Conservation (phyloP, 169 alveolate species). For the Eimeria tenella region DNA sequence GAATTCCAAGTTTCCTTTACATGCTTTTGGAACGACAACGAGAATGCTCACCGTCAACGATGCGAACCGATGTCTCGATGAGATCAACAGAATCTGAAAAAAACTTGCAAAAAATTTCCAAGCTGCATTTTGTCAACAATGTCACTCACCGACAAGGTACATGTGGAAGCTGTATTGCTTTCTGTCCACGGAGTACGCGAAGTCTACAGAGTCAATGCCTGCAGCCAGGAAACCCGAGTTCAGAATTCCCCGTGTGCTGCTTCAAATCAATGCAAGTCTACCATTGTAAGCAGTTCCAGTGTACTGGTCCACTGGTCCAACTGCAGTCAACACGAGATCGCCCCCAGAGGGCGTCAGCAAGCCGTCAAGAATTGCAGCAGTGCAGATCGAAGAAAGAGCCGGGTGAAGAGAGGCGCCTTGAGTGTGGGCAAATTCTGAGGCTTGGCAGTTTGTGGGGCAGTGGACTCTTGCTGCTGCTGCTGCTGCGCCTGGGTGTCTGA, state of each 20-base stretch:
- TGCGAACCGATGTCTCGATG: constrained; percentile 89
- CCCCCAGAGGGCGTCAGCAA: constrained; percentile 89
- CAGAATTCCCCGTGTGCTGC: not conserved
- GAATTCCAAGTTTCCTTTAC: not conserved
- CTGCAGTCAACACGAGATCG: constrained; percentile 82
- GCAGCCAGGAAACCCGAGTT: not conserved
- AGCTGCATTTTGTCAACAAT: not conserved
- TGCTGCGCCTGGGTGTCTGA: constrained; percentile 54
- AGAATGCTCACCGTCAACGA: constrained; percentile 84
- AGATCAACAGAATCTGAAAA: constrained; percentile 85
- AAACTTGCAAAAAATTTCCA: not conserved
- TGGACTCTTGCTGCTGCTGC: constrained; percentile 76
- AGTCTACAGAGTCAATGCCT: constrained; percentile 75
- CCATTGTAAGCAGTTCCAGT: constrained; percentile 76
- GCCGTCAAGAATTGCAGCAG: constrained; percentile 92
- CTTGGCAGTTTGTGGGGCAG: constrained; percentile 85
- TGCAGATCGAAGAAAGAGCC: constrained; percentile 91
- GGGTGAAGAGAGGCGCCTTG: constrained; percentile 86
- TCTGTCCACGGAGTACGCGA: constrained; percentile 45
- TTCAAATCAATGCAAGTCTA: not conserved
- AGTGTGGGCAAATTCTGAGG: constrained; percentile 82
- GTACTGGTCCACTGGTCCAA: constrained; percentile 82
- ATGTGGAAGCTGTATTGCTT: constrained; percentile 58
- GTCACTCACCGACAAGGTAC: constrained; percentile 63
- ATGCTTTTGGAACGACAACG: not conserved